Percentiles rank a stretch among this genome's conserved stretches.
Evolutionary conservation across 345 rosid genomes (phyloP).

Genomic region (Barbarea vulgaris): DNA sequence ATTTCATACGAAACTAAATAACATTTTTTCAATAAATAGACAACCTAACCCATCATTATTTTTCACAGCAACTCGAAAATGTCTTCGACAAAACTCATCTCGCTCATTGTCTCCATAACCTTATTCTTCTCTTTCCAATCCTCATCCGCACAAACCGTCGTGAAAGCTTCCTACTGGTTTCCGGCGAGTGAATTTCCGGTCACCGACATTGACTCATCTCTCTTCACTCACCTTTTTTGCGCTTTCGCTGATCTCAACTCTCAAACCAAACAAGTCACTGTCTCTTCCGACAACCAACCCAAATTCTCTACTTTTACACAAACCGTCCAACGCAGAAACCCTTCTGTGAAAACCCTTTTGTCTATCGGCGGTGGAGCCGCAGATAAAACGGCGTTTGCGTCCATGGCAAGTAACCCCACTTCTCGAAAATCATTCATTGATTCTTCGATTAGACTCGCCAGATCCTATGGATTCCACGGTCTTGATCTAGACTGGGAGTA

Average conservation of each 20-base stretch:
- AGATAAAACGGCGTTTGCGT: background rate
- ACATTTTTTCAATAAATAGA: constrained; percentile 21
- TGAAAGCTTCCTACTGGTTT: constrained; percentile 62
- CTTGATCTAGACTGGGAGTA: constrained; percentile 71
- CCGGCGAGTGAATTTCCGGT: constrained; percentile 39
- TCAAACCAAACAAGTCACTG: constrained; percentile 46
- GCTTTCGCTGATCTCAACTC: constrained; percentile 56
- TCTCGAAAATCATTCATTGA: constrained; percentile 58
- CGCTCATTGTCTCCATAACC: constrained; percentile 17
- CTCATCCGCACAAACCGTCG: constrained; percentile 43
- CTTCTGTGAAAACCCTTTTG: constrained; percentile 53
- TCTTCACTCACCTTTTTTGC: constrained; percentile 64
- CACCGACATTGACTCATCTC: constrained; percentile 52
- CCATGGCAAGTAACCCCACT: constrained; percentile 37
- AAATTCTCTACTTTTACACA: constrained; percentile 58
- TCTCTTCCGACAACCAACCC: constrained; percentile 47
- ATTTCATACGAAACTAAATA: background rate
- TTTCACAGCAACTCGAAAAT: constrained; percentile 29
- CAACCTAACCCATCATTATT: constrained; percentile 2
- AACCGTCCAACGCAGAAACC: constrained; percentile 54
- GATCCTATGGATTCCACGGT: constrained; percentile 58
- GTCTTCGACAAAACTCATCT: constrained; percentile 19
- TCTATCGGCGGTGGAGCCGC: constrained; percentile 65
- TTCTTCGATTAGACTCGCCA: constrained; percentile 54
- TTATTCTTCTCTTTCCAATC: constrained; percentile 27